phyloP scores from a whole-genome alignment of 2,329 filamentous ascomycete genomes.

The Juglanconis juglandina region DNA sequence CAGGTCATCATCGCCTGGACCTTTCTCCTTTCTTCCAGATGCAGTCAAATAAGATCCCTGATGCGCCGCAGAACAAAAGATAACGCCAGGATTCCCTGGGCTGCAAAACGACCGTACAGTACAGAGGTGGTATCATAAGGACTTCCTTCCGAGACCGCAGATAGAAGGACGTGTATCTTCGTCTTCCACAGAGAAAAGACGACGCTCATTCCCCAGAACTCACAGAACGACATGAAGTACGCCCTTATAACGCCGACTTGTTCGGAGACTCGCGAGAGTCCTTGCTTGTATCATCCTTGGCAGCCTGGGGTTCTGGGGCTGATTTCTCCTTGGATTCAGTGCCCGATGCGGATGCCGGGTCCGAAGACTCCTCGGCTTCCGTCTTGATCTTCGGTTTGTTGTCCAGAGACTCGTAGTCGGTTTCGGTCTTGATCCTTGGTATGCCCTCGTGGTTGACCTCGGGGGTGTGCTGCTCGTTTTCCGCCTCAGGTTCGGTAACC shows the following conservation, averaged over 20 bases:
- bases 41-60: neutral
- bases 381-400: neutral
- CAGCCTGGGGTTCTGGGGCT: neutral
- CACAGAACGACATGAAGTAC: neutral
- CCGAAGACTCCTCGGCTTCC: neutral
- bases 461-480: neutral
- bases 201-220: neutral
- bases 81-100: neutral
- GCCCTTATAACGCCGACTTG: constrained; percentile 1
- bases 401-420: too few relatives aligned
- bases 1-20: neutral
- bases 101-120: neutral
- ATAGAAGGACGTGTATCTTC: neutral
- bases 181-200: neutral
- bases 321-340: neutral
- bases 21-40: neutral
- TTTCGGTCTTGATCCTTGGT: neutral
- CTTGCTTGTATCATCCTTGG: neutral
- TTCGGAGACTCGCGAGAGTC: neutral
- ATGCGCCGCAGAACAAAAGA: neutral
- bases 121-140: constrained; percentile 4
- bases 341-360: neutral
- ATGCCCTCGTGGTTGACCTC: neutral
- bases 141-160: too few relatives aligned
- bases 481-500: neutral